These are phyloP conservation scores for Boletus rubroflammeus DNA, from an alignment of 768 basidiomycete species.

Conservation along the genomic window DNA sequence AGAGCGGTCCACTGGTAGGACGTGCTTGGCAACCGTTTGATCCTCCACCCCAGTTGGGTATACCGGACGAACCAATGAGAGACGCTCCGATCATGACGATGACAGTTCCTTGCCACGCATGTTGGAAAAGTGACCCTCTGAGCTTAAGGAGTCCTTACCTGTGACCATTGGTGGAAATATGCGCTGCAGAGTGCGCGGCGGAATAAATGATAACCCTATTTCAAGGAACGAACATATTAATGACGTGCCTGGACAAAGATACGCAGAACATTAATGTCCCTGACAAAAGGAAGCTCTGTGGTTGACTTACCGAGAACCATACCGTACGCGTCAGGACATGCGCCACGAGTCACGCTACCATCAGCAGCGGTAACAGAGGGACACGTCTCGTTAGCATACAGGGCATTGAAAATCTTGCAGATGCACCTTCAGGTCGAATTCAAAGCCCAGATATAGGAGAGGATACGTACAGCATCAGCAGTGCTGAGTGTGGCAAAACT, in stretches of 20 bases:
- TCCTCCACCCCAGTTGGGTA: slow-evolving; percentile 82
- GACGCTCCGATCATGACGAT: slow-evolving; percentile 78
- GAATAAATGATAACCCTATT: slow-evolving; percentile 76
- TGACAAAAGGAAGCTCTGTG: neutral
- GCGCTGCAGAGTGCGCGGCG: slow-evolving; percentile 54
- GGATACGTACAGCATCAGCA: slow-evolving; percentile 53
- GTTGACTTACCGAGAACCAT: slow-evolving; percentile 57
- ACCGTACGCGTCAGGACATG: slow-evolving; percentile 81
- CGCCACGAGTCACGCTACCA: slow-evolving; percentile 52
- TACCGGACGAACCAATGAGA: slow-evolving; percentile 69
- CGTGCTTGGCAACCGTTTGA: slow-evolving; percentile 63
- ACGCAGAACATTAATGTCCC: neutral
- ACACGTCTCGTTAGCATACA: slow-evolving; percentile 81
- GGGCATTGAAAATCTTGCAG: slow-evolving; percentile 62
- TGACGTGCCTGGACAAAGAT: slow-evolving; percentile 52
- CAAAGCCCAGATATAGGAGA: neutral
- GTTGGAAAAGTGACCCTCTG: neutral
- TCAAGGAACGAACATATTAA: slow-evolving; percentile 77
- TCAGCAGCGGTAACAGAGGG: slow-evolving; percentile 52
- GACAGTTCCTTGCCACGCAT: slow-evolving; percentile 52
- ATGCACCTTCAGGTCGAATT: neutral
- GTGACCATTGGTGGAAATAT: slow-evolving; percentile 83
- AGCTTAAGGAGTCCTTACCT: slow-evolving; percentile 32
- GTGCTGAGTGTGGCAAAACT: slow-evolving; percentile 78
- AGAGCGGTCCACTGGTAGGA: slow-evolving; percentile 64